Base-by-base conservation (phyloP, 2,329 filamentous ascomycete genomes). In the Venturia asperata region DNA sequence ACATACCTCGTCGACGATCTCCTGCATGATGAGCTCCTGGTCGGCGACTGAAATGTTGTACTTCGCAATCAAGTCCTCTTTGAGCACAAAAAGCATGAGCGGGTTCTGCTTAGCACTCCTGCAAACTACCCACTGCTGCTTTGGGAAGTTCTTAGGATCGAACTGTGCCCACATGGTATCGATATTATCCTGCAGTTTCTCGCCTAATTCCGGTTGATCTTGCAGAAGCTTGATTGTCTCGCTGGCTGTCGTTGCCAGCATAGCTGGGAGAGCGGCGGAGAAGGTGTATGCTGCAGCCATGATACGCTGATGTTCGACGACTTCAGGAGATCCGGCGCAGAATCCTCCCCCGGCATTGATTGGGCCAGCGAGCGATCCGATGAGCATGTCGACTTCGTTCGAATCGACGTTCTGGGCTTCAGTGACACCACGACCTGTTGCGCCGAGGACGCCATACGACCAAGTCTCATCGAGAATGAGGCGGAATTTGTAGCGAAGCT, bases 371-470 rank as follows among this genome's bases (percentile, higher is more conserved):
- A 99, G 85, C 43, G 91, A 96, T 55, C 95, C 94, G 63, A 97
- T 85, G 70, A 99, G 93, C 92, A 99, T 97, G 79, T 99, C 94
- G 62, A 99, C 87, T 73, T 96, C 90, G 11, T 88, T 86, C 0
- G 93, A 87, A 74, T 97, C 94, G 21, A 99, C 93, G 71, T 97
- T 96, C 74, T 97, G 94, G 6, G 93, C 91, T 79, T 99, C 95
- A 0, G 94, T 97, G 47, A 97, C 82, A 66, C 94, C 94, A 63
- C 92, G 88, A 24, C 94, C 95, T 34, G 91, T 96, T 67, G 92
- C 85, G 61, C 94, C 94, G 5, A 99, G 84, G 21, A 97, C 90
- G 67, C 93, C 95, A 74, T 97, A 99, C 0, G 92, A 97, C 88
- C 91, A 96, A 1, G 92, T 96, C 80, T 99, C 94, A 75, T 99